Percentiles rank a stretch among this genome's conserved stretches.
Evolutionary conservation across 805 yeast species (phyloP).

Genomic region (Limtongozyma cylindracea): DNA sequence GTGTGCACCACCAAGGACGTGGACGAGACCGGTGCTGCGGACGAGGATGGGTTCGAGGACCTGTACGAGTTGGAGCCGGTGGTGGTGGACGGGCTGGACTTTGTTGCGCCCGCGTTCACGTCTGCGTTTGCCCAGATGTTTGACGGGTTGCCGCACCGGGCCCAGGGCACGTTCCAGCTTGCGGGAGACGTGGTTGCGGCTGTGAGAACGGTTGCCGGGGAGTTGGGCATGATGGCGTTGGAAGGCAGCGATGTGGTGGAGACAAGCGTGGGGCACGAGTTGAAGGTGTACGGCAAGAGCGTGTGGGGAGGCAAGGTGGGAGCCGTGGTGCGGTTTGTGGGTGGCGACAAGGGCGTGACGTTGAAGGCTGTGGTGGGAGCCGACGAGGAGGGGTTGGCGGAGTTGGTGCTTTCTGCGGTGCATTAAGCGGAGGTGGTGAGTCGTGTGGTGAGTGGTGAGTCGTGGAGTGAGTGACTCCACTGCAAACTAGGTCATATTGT

Average conservation of each 20-base stretch:
- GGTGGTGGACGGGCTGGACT: slow-evolving; percentile 58
- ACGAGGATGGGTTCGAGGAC: slow-evolving; percentile 71
- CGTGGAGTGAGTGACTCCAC: too few species aligned
- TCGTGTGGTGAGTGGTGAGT: too few species aligned
- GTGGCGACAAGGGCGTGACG: slow-evolving; percentile 27
- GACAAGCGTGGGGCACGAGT: slow-evolving; percentile 33
- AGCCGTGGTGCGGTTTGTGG: slow-evolving; percentile 19
- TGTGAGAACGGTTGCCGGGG: slow-evolving; percentile 22
- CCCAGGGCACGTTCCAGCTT: slow-evolving; percentile 45
- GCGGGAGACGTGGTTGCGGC: slow-evolving; percentile 11
- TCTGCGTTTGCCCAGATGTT: slow-evolving; percentile 51
- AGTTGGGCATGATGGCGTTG: slow-evolving; percentile 29
- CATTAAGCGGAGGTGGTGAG: too few species aligned
- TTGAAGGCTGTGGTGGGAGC: slow-evolving; percentile 27
- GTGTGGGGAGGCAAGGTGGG: slow-evolving; percentile 33
- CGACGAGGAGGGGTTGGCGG: slow-evolving; percentile 12
- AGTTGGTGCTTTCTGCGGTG: slow-evolving; percentile 1
- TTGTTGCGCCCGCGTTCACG: slow-evolving; percentile 48
- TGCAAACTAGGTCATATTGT: too few species aligned
- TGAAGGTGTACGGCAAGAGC: slow-evolving; percentile 70
- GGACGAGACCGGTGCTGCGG: slow-evolving; percentile 40
- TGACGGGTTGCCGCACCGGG: slow-evolving; percentile 40
- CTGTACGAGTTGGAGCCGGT: slow-evolving; percentile 79
- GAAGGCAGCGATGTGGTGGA: slow-evolving; percentile 49
- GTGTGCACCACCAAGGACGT: slow-evolving; percentile 64